Conservation (phyloP, 495 filamentous ascomycete species). For the Podospora comata region DNA sequence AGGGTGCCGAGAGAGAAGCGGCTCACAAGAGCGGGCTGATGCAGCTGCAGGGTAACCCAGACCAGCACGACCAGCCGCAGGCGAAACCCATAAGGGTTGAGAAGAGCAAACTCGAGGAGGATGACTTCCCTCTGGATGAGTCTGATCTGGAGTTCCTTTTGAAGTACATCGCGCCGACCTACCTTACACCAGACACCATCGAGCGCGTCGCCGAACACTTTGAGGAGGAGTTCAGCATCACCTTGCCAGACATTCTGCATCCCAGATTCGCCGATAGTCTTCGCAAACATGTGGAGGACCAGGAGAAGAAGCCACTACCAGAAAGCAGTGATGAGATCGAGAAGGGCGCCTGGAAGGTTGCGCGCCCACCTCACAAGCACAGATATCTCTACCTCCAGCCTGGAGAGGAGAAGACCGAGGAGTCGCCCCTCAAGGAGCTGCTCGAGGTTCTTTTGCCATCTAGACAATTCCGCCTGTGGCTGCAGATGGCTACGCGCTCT, state of each 20-base stretch:
- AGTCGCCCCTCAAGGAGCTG: slow-evolving; percentile 68
- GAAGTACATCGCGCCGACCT: slow-evolving; percentile 81
- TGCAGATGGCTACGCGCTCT: slow-evolving; percentile 72
- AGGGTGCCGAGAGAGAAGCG: slow-evolving; percentile 82
- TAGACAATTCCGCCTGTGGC: slow-evolving; percentile 84
- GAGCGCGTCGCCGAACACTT: slow-evolving; percentile 78
- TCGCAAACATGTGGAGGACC: slow-evolving; percentile 61
- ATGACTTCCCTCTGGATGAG: slow-evolving; percentile 57
- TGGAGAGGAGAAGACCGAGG: slow-evolving; percentile 26
- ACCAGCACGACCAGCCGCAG: slow-evolving; percentile 79
- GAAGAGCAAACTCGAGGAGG: slow-evolving; percentile 44
- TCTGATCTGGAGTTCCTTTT: slow-evolving; percentile 81
- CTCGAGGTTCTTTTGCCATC: slow-evolving; percentile 77
- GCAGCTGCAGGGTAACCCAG: slow-evolving; percentile 87
- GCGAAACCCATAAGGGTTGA: slow-evolving; percentile 53
- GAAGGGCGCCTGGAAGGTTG: slow-evolving; percentile 64
- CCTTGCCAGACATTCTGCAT: slow-evolving; percentile 71
- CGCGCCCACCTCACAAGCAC: slow-evolving; percentile 90
- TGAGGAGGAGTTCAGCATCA: slow-evolving; percentile 74
- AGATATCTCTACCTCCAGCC: slow-evolving; percentile 78
- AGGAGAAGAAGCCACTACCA: slow-evolving; percentile 52
- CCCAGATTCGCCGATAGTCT: slow-evolving; percentile 70
- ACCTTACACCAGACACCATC: slow-evolving; percentile 90
- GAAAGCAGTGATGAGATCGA: slow-evolving; percentile 56
- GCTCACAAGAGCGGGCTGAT: slow-evolving; percentile 83